Evolutionary conservation across 495 filamentous ascomycete species (phyloP), one percentile per base, ranked within the genome.

Genomic region (Aspergillus sclerotioniger): DNA sequence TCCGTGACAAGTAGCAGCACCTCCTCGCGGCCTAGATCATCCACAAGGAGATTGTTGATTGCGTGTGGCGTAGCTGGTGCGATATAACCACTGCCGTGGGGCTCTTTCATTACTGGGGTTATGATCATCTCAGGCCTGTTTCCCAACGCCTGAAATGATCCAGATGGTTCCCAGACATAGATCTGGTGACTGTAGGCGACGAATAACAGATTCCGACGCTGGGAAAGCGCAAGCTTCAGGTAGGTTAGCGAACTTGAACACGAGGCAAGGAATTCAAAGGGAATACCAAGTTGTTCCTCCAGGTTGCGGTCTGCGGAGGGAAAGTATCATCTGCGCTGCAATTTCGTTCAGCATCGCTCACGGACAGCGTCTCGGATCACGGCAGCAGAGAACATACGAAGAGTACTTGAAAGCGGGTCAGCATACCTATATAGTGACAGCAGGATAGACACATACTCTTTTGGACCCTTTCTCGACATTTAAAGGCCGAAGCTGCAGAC

Each of bases 11-110:
- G 76, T 2, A 93, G 69, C 17, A 97, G 57, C 12, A 96, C 84
- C 70, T 98, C 94, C 46, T 92, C 82, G 29, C 83, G 71, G 3
- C 94, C 94, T 3, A 98, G 74, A 49, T 89, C 84, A 41, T 91
- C 90, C 17, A 96, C 79, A 33, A 90, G 79, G 3, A 98, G 72
- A 54, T 87, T 82, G 63, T 95, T 97, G 54, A 96, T 83, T 17
- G 82, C 80, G 69, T 97, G 92, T 0, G 86, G 84, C 15, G 77
- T 69, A 0, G 43, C 33, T 0, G 51, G 65, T 58, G 89, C 81
- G 16, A 94, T 76, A 51, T 79, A 80, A 0, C 87, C 90, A 7
- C 56, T 57, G 0, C 83, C 67, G 10, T 58, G 45, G 2, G 74
- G 63, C 1, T 73, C 65, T 28, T 83, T 84, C 53, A 76, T 72